A percentile compares a stretch with the other conserved stretches of the same genome.
phyloP scores from a whole-genome alignment of 441 rosid species.

The Arabidopsis lyrata region DNA sequence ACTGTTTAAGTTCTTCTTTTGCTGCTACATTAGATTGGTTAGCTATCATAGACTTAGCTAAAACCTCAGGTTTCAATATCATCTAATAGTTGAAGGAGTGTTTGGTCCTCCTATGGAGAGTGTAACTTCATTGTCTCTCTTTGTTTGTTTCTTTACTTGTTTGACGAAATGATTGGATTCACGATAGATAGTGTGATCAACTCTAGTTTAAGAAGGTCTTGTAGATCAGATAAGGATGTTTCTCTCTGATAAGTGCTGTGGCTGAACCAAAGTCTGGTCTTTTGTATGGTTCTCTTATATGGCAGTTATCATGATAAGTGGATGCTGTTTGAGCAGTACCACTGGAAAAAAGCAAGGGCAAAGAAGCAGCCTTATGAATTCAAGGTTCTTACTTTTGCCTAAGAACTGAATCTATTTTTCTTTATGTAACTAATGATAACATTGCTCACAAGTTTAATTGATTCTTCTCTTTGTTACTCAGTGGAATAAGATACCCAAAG shows the following conservation, averaged over 20 bases:
- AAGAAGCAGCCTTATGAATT: conserved; percentile 81
- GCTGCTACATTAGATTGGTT: background rate
- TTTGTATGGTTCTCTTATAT: conserved; percentile 16
- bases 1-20: background rate
- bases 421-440: background rate
- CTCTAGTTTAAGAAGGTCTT: conserved; percentile 5
- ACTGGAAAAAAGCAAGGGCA: conserved; percentile 82
- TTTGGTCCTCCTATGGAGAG: background rate
- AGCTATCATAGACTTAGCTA: background rate
- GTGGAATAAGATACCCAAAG: conserved; percentile 88
- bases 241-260: background rate
- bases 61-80: conserved; percentile 1
- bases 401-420: background rate
- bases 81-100: background rate
- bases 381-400: conserved; percentile 51
- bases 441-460: conserved; percentile 29
- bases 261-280: background rate
- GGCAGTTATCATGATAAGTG: conserved; percentile 94
- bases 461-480: conserved; percentile 44
- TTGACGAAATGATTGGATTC: background rate
- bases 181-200: background rate
- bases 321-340: conserved; percentile 82
- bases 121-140: conserved; percentile 15
- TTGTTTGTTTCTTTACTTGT: conserved; percentile 2
- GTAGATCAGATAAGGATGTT: background rate